Evolutionary conservation across 2,329 filamentous ascomycete genomes (phyloP).

Genomic region (Hymenoscyphus fraxineus): DNA sequence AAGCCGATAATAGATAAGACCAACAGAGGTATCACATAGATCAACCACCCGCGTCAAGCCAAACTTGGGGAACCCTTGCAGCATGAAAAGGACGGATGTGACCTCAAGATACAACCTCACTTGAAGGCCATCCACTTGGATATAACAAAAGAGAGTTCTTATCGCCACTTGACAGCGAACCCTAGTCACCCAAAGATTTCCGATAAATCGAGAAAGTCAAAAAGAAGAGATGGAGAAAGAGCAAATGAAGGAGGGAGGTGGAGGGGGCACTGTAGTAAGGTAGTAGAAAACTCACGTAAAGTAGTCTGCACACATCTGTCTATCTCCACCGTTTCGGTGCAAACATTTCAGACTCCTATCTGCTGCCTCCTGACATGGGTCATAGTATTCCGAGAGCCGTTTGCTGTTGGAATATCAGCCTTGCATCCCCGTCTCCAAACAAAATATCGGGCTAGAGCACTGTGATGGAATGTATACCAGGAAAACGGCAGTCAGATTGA

Average conservation of each 20-base stretch:
- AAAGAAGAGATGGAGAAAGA: neutral
- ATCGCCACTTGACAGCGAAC: neutral
- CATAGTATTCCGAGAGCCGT: constrained; percentile 82
- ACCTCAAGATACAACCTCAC: neutral
- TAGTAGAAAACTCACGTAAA: constrained; percentile 71
- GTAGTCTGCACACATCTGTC: constrained; percentile 87
- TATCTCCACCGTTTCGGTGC: constrained; percentile 81
- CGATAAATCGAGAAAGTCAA: neutral
- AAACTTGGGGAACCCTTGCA: neutral
- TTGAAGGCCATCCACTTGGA: neutral
- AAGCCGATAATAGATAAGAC: neutral
- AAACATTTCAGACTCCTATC: constrained; percentile 81
- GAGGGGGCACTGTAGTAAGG: neutral
- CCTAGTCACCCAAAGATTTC: neutral
- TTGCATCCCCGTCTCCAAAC: neutral
- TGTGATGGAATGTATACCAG: neutral
- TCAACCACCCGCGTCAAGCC: neutral
- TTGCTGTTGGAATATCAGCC: constrained; percentile 55
- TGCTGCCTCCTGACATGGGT: constrained; percentile 93
- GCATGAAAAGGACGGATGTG: neutral
- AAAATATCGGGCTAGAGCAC: neutral
- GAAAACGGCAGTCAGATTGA: neutral
- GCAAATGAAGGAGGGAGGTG: neutral
- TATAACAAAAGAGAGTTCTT: neutral
- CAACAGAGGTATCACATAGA: neutral